Evolutionary conservation across 257 asterid species (phyloP), one percentile per base, ranked within the genome.

Genomic region (Jacaranda mimosifolia): DNA sequence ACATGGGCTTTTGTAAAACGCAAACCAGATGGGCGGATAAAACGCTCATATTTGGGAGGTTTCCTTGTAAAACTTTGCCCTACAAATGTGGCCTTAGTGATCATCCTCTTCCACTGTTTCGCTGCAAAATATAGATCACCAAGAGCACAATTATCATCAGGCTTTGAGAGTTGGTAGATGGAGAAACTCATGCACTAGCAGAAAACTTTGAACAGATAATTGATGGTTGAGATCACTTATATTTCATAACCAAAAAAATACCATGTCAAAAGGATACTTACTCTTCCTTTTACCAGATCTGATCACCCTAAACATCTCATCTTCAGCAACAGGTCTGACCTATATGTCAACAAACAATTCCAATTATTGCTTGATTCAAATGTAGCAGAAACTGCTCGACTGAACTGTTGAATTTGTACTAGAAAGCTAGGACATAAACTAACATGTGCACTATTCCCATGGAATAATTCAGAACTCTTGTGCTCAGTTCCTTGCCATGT

Each of bases 91-190:
- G 96, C 98, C 79, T 95, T 93, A 17, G 99, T 96, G 84, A 96
- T 87, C 99, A 96, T 96, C 83, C 99, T 93, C 92, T 96, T 96
- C 99, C 98, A 96, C 77, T 96, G 99, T 83, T 95, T 95, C 69
- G 98, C 99, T 95, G 92, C 81, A 79, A 77, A 49, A 48, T n/a
- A 53, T 12, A 51, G 12, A 67, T 42, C 69, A 85, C 9, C 42
- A 77, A 38, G 63, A 49, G 70, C 53, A 65, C 39, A 42, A 59
- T 40, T 67, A 40, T 49, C 6, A 71, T 46, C 56, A 68, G 40
- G 67, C 39, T 43, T 55, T 8, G 38, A 11, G 32, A 70, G 3
- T 40, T 38, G 9, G 19, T 26, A 17, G 17, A 26, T 39, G 15
- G 43, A 21, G 21, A 19, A 19, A 26, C 32, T 26, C 48, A 7